Percentiles rank a stretch among this genome's conserved stretches.
phyloP scores from a whole-genome alignment of 768 basidiomycete genomes.

The Lactifluus volemus region DNA sequence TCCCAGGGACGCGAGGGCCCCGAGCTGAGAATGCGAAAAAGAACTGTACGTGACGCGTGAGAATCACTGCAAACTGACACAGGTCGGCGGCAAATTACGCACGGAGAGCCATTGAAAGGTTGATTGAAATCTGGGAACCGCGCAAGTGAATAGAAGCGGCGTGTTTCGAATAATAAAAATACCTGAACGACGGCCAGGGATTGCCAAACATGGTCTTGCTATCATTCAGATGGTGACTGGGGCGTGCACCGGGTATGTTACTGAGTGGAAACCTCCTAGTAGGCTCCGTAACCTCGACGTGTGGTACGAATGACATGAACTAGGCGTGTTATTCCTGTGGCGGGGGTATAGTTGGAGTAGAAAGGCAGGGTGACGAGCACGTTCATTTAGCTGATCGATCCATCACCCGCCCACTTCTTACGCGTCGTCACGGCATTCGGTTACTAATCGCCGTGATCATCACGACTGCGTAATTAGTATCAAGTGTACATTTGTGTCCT shows the following conservation, averaged over 20 bases:
- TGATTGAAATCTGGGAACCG: constrained; percentile 9
- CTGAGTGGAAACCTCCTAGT: constrained; percentile 10
- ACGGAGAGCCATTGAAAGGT: constrained; percentile 11
- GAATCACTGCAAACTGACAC: too few species aligned
- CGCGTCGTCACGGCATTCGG: too few species aligned
- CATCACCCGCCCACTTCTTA: too few species aligned
- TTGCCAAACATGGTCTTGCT: constrained; percentile 8
- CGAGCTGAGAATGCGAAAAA: neutral
- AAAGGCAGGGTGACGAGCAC: too few species aligned
- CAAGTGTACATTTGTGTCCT: too few species aligned
- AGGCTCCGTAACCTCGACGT: constrained; percentile 12
- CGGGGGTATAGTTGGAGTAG: too few species aligned
- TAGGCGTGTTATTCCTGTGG: neutral
- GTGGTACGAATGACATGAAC: constrained; percentile 5
- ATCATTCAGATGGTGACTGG: constrained; percentile 11
- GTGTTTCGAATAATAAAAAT: neutral
- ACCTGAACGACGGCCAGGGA: too few species aligned
- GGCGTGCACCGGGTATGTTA: neutral
- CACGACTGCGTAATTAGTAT: too few species aligned
- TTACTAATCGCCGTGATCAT: too few species aligned
- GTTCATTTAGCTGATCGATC: too few species aligned
- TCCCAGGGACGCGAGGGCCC: constrained; percentile 3
- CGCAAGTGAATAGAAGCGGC: neutral
- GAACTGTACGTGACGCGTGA: neutral
- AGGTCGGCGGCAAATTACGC: neutral